Evolutionary conservation across 495 filamentous ascomycete genomes (phyloP), one percentile per base, ranked within the genome.

Genomic region (Tuber brumale): DNA sequence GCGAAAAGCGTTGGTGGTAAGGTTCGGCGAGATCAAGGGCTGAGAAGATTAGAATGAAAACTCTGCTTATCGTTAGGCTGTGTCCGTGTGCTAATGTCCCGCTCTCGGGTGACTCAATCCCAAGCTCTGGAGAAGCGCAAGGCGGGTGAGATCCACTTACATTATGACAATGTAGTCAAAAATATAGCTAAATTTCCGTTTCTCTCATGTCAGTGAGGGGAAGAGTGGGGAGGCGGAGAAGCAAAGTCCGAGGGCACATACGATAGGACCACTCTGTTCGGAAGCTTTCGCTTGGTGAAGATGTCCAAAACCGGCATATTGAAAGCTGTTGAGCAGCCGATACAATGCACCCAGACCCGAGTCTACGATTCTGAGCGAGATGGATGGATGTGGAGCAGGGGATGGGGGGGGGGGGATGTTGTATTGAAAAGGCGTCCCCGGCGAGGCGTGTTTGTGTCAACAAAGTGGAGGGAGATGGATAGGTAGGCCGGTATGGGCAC

Each of bases 151-250:
- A 73, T 35, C 41, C 72, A 86, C 89, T 74, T 81, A 91, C 87
- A 92, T 80, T 72, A 92, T 87, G 72, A 91, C 89, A 57, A 90
- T 85, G 86, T 91, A 92, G 86, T 92, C 90, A 72, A 90, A 83
- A 70, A 91, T 88, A 81, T 92, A 92, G 81, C 89, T 91, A 51
- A 18, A 35, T 7, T 57, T 73, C 70, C 16, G 43, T 77, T 71
- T 61, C 27, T 3, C 44, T 73, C 69, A 70, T 37, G 57, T 80
- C 70, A 80, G 78, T 41, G 37, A 31, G 8, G 57, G 35, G 9
- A 69, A 69, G 57, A 19, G 14, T 31, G n/a, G 51, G 51, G 51
- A 57, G 0, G 51, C 9, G 51, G n/a, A 9, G n/a, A 31, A 61
- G 51, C 27, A 61, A 27, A 61, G n/a, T 21, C 31, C n/a, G 69